Evolutionary conservation across 2,329 filamentous ascomycete species (phyloP).

Genomic region (Cordyceps tenuipes): DNA sequence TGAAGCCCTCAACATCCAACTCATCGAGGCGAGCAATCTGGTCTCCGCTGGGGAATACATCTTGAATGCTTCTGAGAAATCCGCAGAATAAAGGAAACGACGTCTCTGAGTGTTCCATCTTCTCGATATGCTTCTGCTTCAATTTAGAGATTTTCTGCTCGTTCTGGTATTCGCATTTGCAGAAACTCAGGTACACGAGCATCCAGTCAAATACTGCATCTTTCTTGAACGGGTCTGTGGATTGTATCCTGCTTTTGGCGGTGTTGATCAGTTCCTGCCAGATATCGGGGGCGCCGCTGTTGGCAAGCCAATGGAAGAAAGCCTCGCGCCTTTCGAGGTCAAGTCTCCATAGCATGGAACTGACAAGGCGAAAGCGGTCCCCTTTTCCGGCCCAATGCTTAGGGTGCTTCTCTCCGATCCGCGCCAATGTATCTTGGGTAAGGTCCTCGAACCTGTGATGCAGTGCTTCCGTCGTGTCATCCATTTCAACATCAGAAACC

Average conservation of each 20-base stretch:
- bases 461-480: constrained; percentile 1
- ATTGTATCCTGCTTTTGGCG: not conserved
- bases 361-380: constrained; percentile 22
- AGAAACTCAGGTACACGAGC: constrained; percentile 24
- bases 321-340: constrained; percentile 15
- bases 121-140: constrained; percentile 14
- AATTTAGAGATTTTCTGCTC: constrained; percentile 18
- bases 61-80: constrained; percentile 20
- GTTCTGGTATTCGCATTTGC: constrained; percentile 18
- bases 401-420: constrained; percentile 10
- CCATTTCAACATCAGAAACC: not conserved
- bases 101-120: constrained; percentile 11
- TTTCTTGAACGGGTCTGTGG: not conserved
- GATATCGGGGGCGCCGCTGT: not conserved
- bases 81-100: constrained; percentile 18
- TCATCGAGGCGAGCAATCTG: constrained; percentile 24
- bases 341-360: constrained; percentile 20
- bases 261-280: not conserved
- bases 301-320: constrained; percentile 19
- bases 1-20: constrained; percentile 14
- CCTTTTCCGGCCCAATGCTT: constrained; percentile 16
- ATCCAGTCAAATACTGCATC: constrained; percentile 23
- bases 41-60: constrained; percentile 24
- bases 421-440: not conserved
- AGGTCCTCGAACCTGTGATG: not conserved